Conservation (phyloP, 192 early-diverging fungal genomes). For the Linnemannia schmuckeri region DNA sequence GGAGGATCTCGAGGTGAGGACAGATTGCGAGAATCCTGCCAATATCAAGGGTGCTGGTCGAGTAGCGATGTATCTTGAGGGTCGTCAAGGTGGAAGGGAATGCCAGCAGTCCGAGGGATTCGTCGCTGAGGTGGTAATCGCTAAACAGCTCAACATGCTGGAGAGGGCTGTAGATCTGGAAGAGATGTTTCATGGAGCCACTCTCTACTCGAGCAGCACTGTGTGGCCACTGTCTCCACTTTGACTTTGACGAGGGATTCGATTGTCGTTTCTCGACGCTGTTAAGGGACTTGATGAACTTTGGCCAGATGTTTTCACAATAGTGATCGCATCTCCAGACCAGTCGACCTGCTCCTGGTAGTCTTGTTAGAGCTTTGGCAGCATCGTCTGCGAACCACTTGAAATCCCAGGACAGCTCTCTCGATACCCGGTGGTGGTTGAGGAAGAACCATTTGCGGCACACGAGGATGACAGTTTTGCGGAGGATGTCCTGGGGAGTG, state of each 20-base stretch:
- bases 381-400: neutral
- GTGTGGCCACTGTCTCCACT: neutral
- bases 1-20: neutral
- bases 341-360: neutral
- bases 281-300: neutral
- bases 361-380: neutral
- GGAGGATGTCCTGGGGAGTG: neutral
- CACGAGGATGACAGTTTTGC: neutral
- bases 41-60: neutral
- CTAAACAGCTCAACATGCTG: neutral
- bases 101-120: neutral
- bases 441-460: slow-evolving; percentile 1
- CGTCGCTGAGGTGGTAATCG: neutral
- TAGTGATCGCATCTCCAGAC: neutral
- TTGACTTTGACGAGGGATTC: neutral
- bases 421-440: neutral
- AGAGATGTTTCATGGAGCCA: neutral
- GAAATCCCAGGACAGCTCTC: neutral
- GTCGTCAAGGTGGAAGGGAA: neutral
- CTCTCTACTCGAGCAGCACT: neutral
- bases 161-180: neutral
- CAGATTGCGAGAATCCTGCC: neutral
- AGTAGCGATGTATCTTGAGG: neutral
- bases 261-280: neutral
- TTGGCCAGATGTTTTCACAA: neutral